A percentile compares a stretch with the other conserved stretches of the same genome.
phyloP scores from a whole-genome alignment of 2,329 filamentous ascomycete species.

The Alternaria postmessia region DNA sequence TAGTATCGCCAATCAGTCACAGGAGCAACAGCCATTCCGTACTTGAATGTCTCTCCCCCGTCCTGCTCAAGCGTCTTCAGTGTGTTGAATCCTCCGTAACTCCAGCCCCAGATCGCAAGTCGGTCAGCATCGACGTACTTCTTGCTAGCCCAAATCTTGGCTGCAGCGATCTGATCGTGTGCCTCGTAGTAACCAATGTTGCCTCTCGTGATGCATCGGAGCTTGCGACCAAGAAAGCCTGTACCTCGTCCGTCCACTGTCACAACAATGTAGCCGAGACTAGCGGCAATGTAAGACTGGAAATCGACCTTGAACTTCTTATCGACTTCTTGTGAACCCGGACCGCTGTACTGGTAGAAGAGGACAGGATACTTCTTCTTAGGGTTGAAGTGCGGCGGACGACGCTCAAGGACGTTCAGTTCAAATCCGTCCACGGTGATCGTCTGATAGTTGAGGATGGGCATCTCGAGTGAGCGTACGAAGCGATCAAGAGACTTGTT shows the following conservation, averaged over 20 bases:
- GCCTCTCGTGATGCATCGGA: conserved; percentile 81
- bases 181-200: conserved; percentile 87
- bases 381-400: conserved; percentile 85
- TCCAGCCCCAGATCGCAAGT: conserved; percentile 98
- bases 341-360: conserved; percentile 94
- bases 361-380: conserved; percentile 90
- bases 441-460: conserved; percentile 81
- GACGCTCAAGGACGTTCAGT: conserved; percentile 79
- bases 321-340: conserved; percentile 86
- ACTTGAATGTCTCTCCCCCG: conserved; percentile 87
- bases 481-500: conserved; percentile 75
- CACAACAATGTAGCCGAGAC: conserved; percentile 89
- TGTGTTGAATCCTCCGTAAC: conserved; percentile 93
- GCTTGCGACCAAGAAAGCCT: conserved; percentile 84
- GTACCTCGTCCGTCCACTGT: conserved; percentile 95
- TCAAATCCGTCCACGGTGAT: conserved; percentile 83
- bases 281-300: conserved; percentile 85
- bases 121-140: conserved; percentile 82
- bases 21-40: conserved; percentile 97
- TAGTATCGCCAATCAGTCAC: conserved; percentile 99
- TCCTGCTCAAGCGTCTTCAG: conserved; percentile 94
- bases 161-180: conserved; percentile 88
- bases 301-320: conserved; percentile 87
- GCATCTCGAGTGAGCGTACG: conserved; percentile 80
- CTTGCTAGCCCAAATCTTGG: conserved; percentile 81